Evolutionary conservation across 2,329 filamentous ascomycete species (phyloP).

Genomic region (Colletotrichum sp.): DNA sequence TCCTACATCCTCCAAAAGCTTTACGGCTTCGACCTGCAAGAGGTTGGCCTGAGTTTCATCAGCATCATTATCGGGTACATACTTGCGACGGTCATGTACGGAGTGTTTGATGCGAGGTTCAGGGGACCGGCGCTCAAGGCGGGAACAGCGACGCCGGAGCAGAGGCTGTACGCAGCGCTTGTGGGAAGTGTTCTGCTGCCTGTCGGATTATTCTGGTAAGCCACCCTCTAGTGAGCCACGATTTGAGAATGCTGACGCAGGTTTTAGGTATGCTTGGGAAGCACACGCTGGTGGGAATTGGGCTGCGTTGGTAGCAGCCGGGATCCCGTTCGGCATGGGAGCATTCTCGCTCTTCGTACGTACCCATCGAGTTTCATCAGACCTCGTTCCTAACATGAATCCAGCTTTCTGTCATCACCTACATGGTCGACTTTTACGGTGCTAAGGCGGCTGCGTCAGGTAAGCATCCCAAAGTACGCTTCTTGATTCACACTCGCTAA

Average conservation of each 20-base stretch:
- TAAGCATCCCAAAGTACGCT: neutral
- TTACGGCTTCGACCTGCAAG: conserved; percentile 16
- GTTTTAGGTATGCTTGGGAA: conserved; percentile 33
- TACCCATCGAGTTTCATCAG: fast-evolving
- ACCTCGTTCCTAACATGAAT: fast-evolving
- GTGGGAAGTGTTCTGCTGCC: conserved; percentile 23
- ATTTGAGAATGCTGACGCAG: neutral
- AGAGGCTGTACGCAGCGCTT: conserved; percentile 23
- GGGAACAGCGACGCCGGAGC: conserved; percentile 12
- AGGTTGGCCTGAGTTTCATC: conserved; percentile 23
- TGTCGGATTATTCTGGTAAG: conserved; percentile 25
- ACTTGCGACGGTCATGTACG: conserved; percentile 2
- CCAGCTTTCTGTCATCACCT: conserved; percentile 14
- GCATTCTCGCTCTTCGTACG: neutral
- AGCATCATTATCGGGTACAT: conserved; percentile 20
- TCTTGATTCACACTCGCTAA: neutral
- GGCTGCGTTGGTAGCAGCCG: conserved; percentile 20
- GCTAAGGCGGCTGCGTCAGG: conserved; percentile 20
- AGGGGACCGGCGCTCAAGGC: neutral
- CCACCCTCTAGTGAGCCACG: too few relatives aligned
- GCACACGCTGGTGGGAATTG: conserved; percentile 27
- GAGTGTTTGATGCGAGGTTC: conserved; percentile 17
- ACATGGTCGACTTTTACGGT: conserved; percentile 26
- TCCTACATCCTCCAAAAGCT: conserved; percentile 19
- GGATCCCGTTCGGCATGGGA: conserved; percentile 19